Evolutionary conservation across 371 early-diverging fungal species (phyloP), one percentile per base, ranked within the genome.

Genomic region (Mucor racemosus): DNA sequence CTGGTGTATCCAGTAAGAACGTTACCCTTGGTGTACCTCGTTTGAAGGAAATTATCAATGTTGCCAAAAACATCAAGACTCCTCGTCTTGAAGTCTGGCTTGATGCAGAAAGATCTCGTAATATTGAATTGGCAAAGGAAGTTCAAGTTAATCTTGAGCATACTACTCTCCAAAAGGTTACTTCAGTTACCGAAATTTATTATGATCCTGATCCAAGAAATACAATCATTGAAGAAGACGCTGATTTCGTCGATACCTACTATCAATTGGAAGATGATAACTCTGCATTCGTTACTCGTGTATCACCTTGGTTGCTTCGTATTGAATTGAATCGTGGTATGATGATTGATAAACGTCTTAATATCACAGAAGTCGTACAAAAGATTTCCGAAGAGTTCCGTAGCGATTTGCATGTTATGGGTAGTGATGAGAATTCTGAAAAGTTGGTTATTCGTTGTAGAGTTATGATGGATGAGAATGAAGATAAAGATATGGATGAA

Each of bases 41-140:
- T 81, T 85, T 99, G 68, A 99, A 99, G 89, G 99, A 99, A 90
- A 95, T 99, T 62, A 98, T 99, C 79, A 99, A 99, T 86, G 97
- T 99, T 14, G 97, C 99, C 6, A 95, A 90, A 60, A 97, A 95
- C 80, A 94, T 98, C 79, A 98, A 96, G 77, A 99, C 99, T 15
- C 99, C 99, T 35, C 88, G 93, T 40, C 79, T 99, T 74, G 90
- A 90, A 61, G 90, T 99, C 13, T 96, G 89, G 81, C 79, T 99
- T 78, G 86, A 88, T 17, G 80, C 86, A 7, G 92, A 94, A 65
- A 89, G 91, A 69, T 84, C 90, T 19, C 81, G 86, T 55, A 89
- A 92, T 67, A 87, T 94, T 68, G 91, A 94, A 68, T 78, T 85
- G 55, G 99, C 98, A 41, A 99, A 98, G 84, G 86, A 89, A 73